A percentile compares a stretch with the other conserved stretches of the same genome.
phyloP scores from a whole-genome alignment of 2,329 filamentous ascomycete species.

The Neopestalotiopsis clavispora region DNA sequence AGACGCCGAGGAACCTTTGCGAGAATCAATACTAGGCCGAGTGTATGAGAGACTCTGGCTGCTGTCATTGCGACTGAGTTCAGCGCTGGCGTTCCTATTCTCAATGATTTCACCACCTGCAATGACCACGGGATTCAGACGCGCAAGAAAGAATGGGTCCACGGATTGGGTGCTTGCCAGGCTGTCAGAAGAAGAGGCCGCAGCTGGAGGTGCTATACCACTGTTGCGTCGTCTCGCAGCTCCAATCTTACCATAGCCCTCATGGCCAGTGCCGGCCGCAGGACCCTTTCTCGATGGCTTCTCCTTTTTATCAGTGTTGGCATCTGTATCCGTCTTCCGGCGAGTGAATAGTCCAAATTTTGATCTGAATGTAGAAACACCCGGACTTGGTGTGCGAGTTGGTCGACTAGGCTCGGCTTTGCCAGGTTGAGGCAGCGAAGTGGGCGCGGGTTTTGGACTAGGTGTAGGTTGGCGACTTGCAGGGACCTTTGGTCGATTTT shows the following conservation, averaged over 20 bases:
- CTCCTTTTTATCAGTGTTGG: conserved; percentile 60
- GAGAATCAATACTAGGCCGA: conserved; percentile 50
- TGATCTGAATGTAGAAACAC: conserved; percentile 60
- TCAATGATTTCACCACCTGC: conserved; percentile 66
- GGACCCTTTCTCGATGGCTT: conserved; percentile 74
- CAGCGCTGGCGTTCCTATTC: conserved; percentile 60
- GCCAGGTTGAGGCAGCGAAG: conserved; percentile 25
- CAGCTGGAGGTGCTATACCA: conserved; percentile 54
- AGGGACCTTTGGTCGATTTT: conserved; percentile 33
- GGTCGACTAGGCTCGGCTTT: conserved; percentile 32
- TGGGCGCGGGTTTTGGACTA: conserved; percentile 29
- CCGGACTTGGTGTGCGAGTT: conserved; percentile 58
- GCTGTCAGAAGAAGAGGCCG: conserved; percentile 53
- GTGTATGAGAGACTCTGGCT: conserved; percentile 48
- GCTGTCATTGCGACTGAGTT: conserved; percentile 54
- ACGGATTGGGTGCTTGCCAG: conserved; percentile 46
- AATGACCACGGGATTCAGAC: conserved; percentile 70
- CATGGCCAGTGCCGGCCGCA: conserved; percentile 90
- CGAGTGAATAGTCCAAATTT: conserved; percentile 81
- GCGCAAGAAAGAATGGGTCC: conserved; percentile 64
- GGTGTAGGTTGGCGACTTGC: conserved; percentile 42
- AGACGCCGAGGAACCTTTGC: conserved; percentile 46
- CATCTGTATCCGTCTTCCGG: conserved; percentile 66
- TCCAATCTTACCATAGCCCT: conserved; percentile 76
- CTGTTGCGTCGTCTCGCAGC: conserved; percentile 66